phyloP scores from a whole-genome alignment of 208 protist species.

The Novymonas esmeraldas region DNA sequence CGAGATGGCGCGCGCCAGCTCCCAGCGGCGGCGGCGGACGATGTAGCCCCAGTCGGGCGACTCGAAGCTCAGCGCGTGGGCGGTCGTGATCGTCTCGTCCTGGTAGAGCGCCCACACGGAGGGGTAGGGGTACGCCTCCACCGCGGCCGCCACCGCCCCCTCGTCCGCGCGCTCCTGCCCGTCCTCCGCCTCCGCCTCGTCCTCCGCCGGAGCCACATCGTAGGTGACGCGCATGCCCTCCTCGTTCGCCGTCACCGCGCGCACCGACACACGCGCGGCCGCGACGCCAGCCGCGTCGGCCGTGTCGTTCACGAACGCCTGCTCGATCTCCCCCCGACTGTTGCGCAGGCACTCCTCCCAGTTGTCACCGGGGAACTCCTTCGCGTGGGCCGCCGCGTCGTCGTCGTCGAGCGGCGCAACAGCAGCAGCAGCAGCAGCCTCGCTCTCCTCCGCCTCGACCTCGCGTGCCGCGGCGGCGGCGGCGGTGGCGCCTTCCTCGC shows the following conservation, averaged over 20 bases:
- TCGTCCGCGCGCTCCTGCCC: neutral
- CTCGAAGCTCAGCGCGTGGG: constrained; percentile 50
- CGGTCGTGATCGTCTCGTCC: constrained; percentile 29
- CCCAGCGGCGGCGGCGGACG: constrained; percentile 36
- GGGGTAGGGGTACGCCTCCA: constrained; percentile 42
- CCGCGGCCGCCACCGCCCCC: constrained; percentile 8
- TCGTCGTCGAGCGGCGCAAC: no score
- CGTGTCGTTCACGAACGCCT: constrained; percentile 48
- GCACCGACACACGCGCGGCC: constrained; percentile 11
- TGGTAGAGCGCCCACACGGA: constrained; percentile 48
- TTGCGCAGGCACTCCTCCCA: constrained; percentile 41
- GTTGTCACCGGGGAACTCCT: constrained; percentile 43
- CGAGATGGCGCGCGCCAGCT: constrained; percentile 44
- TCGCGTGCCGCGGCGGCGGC: neutral
- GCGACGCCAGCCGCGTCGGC: constrained; percentile 35
- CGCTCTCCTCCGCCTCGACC: constrained; percentile 1
- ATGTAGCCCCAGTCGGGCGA: constrained; percentile 45
- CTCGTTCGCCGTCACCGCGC: constrained; percentile 23
- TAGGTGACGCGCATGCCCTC: constrained; percentile 39
- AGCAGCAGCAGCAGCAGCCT: constrained; percentile 6
- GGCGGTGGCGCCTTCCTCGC: constrained; percentile 8
- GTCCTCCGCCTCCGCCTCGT: no score
- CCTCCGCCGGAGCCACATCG: constrained; percentile 17
- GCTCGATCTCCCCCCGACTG: constrained; percentile 32
- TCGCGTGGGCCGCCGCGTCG: constrained; percentile 23